Evolutionary conservation across 2,329 filamentous ascomycete genomes (phyloP).

Genomic region (Hymenotorrendiella dingleyae): DNA sequence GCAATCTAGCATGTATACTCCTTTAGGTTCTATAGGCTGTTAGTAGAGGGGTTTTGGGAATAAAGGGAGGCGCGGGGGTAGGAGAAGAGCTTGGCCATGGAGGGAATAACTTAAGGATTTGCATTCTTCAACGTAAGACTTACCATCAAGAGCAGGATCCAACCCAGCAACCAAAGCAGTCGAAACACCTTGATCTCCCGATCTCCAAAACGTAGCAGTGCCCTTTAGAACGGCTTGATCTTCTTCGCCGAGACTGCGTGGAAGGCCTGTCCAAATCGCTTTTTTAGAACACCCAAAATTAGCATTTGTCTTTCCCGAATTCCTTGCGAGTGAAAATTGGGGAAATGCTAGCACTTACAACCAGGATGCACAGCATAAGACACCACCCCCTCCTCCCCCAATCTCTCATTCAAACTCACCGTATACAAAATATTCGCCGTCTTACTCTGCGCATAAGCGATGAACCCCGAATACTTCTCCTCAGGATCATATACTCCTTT

Average conservation of each 20-base stretch:
- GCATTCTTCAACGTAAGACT: no score
- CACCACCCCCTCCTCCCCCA: constrained; percentile 12
- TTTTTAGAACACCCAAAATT: background rate
- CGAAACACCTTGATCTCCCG: constrained; percentile 14
- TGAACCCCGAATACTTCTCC: constrained; percentile 15
- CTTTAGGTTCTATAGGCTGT: background rate
- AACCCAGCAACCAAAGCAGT: constrained; percentile 18
- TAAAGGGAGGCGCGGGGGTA: background rate
- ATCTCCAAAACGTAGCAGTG: constrained; percentile 14
- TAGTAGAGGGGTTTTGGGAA: background rate
- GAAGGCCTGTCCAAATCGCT: constrained; percentile 16
- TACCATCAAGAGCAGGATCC: constrained; percentile 5
- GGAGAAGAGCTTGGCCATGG: background rate
- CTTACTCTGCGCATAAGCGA: constrained; percentile 40
- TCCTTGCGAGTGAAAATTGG: no score
- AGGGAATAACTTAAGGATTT: background rate
- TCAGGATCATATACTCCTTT: background rate
- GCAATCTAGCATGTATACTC: background rate
- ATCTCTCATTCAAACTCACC: constrained; percentile 6
- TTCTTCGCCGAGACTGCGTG: constrained; percentile 12
- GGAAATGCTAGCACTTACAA: constrained; percentile 9
- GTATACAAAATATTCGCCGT: constrained; percentile 35
- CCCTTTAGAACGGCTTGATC: constrained; percentile 8
- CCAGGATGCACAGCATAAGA: constrained; percentile 15
- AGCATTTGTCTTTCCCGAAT: background rate